Evolutionary conservation across 2,329 filamentous ascomycete genomes (phyloP).

Genomic region (Albifimbria verrucaria): DNA sequence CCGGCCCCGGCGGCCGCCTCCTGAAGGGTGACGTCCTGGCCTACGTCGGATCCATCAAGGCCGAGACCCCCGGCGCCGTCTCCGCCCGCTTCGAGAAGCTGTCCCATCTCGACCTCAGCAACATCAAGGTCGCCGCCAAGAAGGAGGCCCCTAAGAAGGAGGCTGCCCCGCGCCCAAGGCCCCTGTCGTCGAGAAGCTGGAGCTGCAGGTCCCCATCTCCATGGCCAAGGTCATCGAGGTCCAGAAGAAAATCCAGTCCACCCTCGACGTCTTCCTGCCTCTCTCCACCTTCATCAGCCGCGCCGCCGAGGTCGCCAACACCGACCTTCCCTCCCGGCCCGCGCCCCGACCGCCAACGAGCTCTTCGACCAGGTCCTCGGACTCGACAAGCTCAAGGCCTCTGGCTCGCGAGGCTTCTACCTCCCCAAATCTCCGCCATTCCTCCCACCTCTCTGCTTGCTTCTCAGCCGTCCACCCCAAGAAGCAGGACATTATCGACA

Average conservation of each 20-base stretch:
- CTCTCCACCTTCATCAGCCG: conserved; percentile 83
- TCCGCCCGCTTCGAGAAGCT: conserved; percentile 72
- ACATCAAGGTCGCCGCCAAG: conserved; percentile 76
- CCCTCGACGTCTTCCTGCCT: conserved; percentile 76
- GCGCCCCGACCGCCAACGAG: conserved; percentile 67
- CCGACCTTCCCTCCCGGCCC: conserved; percentile 70
- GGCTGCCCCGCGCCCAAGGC: conserved; percentile 37
- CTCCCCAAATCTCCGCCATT: conserved; percentile 63
- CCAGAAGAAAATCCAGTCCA: conserved; percentile 75
- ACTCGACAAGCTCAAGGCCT: conserved; percentile 44
- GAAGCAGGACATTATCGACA: conserved; percentile 73
- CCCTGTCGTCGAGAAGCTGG: conserved; percentile 44
- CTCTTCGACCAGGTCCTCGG: conserved; percentile 89
- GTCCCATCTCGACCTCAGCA: conserved; percentile 84
- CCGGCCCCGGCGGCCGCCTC: conserved; percentile 81
- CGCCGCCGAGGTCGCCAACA: conserved; percentile 83
- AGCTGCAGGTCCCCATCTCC: conserved; percentile 73
- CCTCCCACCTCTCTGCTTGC: conserved; percentile 38
- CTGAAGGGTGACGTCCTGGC: conserved; percentile 95
- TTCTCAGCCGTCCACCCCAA: conserved; percentile 26
- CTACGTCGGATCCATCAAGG: conserved; percentile 75
- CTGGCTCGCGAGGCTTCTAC: conserved; percentile 61
- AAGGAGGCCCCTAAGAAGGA: conserved; percentile 38
- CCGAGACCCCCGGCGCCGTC: conserved; percentile 67
- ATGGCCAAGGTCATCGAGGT: conserved; percentile 74